A percentile compares a stretch with the other conserved stretches of the same genome.
These are phyloP conservation scores for Paraphaeosphaeria sporulosa DNA, from an alignment of 2,329 filamentous ascomycete genomes.

Conservation along the genomic window DNA sequence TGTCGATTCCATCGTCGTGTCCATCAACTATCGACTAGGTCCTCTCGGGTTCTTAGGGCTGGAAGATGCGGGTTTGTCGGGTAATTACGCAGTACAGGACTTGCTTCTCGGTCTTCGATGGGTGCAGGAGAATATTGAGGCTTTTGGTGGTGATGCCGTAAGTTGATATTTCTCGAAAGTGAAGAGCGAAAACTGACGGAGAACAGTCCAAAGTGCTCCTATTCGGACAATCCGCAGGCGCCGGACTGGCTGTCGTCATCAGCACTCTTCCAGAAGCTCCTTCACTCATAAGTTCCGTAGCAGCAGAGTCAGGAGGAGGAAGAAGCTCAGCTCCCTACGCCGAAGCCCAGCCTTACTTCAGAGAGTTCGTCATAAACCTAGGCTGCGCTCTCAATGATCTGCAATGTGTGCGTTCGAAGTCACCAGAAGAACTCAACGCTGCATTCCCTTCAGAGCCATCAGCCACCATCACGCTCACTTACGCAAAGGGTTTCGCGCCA, in stretches of 20 bases:
- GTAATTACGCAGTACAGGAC: slow-evolving; percentile 4
- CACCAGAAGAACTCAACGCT: slow-evolving; percentile 1
- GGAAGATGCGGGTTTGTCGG: background rate
- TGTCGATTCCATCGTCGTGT: background rate
- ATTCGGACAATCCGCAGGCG: slow-evolving; percentile 5
- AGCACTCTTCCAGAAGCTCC: slow-evolving; percentile 7
- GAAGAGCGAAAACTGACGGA: background rate
- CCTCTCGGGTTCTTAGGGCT: background rate
- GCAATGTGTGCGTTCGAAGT: slow-evolving; percentile 4
- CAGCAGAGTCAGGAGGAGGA: slow-evolving; percentile 4
- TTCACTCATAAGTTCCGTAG: slow-evolving; percentile 3
- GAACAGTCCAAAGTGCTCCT: background rate
- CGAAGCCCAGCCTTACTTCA: slow-evolving; percentile 6
- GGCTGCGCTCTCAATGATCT: slow-evolving; percentile 3
- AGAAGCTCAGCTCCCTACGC: background rate
- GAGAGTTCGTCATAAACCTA: background rate
- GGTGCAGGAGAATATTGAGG: slow-evolving; percentile 5
- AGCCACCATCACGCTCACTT: background rate
- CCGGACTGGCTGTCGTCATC: background rate
- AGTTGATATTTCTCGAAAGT: background rate
- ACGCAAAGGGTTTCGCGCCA: background rate
- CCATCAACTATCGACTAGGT: slow-evolving; percentile 6
- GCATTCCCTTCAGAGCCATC: background rate
- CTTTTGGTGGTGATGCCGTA: slow-evolving; percentile 6
- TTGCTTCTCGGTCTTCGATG: background rate